phyloP scores from a whole-genome alignment of 2,329 filamentous ascomycete species.

The Cordyceps fumosorosea region DNA sequence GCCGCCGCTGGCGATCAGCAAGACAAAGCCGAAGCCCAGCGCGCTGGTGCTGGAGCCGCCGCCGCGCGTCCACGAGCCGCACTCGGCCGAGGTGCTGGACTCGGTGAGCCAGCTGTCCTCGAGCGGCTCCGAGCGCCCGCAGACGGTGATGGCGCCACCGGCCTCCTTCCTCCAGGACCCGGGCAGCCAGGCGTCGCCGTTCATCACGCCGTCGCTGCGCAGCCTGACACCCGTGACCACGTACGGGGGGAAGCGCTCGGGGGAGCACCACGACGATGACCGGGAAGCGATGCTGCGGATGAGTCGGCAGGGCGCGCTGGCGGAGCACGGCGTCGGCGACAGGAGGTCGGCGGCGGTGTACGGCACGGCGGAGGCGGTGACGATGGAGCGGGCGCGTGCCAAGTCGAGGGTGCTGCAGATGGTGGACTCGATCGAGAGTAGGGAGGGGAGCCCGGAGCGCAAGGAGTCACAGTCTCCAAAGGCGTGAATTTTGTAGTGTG shows the following conservation, averaged over 20 bases:
- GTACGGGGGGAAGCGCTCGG: not conserved
- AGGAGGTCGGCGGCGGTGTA: constrained; percentile 28
- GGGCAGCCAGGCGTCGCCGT: constrained; percentile 5
- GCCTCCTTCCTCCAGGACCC: not conserved
- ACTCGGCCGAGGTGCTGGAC: constrained; percentile 36
- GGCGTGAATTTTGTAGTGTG: not conserved
- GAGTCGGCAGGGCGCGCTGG: constrained; percentile 14
- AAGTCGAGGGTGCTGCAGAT: constrained; percentile 41
- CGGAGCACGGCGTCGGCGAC: constrained; percentile 17
- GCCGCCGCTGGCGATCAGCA: not conserved
- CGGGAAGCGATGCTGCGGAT: constrained; percentile 12
- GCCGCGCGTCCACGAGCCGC: constrained; percentile 17
- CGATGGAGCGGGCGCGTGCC: constrained; percentile 34
- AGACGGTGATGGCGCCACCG: not conserved
- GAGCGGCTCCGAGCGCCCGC: not conserved
- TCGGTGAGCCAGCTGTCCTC: constrained; percentile 22
- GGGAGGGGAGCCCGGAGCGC: constrained; percentile 32
- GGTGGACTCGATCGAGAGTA: constrained; percentile 49
- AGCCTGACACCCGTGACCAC: constrained; percentile 9
- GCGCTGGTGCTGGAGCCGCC: constrained; percentile 3
- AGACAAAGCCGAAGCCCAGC: not conserved
- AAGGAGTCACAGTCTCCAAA: not conserved
- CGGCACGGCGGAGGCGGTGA: constrained; percentile 40
- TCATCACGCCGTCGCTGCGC: constrained; percentile 9
- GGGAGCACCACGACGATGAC: constrained; percentile 3